Evolutionary conservation across 495 filamentous ascomycete species (phyloP).

Genomic region (Trichoderma reesei): DNA sequence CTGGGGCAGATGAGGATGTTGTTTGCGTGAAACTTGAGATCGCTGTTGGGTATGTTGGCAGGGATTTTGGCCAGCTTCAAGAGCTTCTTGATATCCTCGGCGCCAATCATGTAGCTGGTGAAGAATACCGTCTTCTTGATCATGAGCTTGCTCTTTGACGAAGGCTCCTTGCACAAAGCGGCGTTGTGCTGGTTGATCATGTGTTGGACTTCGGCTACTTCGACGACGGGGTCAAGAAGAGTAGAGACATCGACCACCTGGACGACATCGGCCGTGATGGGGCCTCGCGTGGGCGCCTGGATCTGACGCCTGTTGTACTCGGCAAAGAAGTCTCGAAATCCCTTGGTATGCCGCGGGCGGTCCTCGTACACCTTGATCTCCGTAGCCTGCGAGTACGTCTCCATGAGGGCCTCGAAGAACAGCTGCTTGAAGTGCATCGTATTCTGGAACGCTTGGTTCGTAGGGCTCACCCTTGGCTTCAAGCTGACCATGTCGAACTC

Average conservation of each 20-base stretch:
- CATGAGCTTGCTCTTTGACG: constrained; percentile 36
- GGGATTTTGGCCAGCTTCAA: constrained; percentile 56
- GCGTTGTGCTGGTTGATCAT: constrained; percentile 83
- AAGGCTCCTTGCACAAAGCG: constrained; percentile 26
- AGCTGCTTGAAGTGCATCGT: constrained; percentile 85
- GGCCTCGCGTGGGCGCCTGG: constrained; percentile 36
- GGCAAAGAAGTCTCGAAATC: constrained; percentile 72
- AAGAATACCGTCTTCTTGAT: constrained; percentile 86
- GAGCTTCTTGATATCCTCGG: constrained; percentile 57
- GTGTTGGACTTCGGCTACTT: constrained; percentile 76
- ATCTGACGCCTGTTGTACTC: constrained; percentile 53
- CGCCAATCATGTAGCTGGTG: constrained; percentile 82
- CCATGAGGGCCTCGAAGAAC: constrained; percentile 67
- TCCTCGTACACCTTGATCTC: constrained; percentile 68
- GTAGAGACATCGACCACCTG: constrained; percentile 70
- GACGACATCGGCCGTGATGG: constrained; percentile 70
- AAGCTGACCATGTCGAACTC: constrained; percentile 84
- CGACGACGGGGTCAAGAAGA: constrained; percentile 70
- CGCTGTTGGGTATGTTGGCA: constrained; percentile 43
- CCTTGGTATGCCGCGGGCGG: constrained; percentile 52
- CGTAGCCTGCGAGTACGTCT: constrained; percentile 72
- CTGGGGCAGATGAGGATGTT: constrained; percentile 80
- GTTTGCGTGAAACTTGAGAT: constrained; percentile 78
- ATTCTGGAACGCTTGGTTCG: constrained; percentile 58
- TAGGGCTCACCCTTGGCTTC: constrained; percentile 76